Percentiles rank a stretch among this genome's conserved stretches.
These are phyloP conservation scores for Sphaerulina populicola DNA, from an alignment of 2,329 filamentous ascomycete genomes.

Conservation along the genomic window DNA sequence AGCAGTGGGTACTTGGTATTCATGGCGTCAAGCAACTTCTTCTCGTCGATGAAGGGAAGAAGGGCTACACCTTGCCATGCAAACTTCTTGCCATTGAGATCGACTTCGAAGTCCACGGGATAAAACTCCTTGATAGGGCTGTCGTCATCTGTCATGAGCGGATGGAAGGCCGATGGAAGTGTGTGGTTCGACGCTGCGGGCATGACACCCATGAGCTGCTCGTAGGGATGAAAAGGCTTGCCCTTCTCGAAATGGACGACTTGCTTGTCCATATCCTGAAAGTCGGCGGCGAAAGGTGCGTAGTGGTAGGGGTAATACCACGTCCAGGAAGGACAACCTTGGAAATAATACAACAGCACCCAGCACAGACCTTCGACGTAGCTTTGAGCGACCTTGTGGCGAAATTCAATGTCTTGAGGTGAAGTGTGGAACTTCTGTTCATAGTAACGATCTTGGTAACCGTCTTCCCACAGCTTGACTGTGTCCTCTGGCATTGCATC, in stretches of 20 bases:
- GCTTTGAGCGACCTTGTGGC: constrained; percentile 76
- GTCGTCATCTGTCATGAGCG: constrained; percentile 77
- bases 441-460: constrained; percentile 92
- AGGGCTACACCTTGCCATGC: constrained; percentile 94
- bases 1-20: constrained; percentile 72
- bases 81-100: constrained; percentile 96
- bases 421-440: constrained; percentile 89
- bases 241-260: constrained; percentile 76
- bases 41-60: constrained; percentile 92
- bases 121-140: constrained; percentile 97
- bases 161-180: constrained; percentile 78
- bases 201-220: constrained; percentile 96
- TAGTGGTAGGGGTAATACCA: constrained; percentile 99
- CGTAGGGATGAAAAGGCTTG: constrained; percentile 79
- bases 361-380: constrained; percentile 93
- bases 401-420: constrained; percentile 72
- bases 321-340: constrained; percentile 96
- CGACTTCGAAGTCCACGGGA: constrained; percentile 83
- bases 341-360: constrained; percentile 95
- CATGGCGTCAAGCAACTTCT: constrained; percentile 73
- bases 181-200: constrained; percentile 89
- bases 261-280: constrained; percentile 72
- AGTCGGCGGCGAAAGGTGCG: constrained; percentile 93
- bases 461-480: constrained; percentile 87
- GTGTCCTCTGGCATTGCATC: constrained; percentile 67